Evolutionary conservation across 2,329 filamentous ascomycete genomes (phyloP).

Genomic region (Aureobasidium sp.): DNA sequence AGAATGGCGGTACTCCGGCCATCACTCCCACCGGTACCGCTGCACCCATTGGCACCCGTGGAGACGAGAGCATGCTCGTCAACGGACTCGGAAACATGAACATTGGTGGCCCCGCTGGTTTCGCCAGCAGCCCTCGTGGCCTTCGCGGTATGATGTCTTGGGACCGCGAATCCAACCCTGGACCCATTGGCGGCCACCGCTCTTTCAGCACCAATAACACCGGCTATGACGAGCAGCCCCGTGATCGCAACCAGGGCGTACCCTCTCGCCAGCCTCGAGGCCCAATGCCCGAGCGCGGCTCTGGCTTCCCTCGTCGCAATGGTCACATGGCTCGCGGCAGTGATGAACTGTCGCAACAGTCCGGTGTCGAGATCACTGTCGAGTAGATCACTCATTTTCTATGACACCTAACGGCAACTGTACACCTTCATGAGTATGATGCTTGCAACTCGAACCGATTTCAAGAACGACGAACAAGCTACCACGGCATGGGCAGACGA

Average conservation of each 20-base stretch:
- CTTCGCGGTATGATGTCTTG: slow-evolving; percentile 56
- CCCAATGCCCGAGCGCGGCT: slow-evolving; percentile 52
- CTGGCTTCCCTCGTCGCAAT: slow-evolving; percentile 53
- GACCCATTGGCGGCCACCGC: slow-evolving; percentile 58
- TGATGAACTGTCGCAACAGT: slow-evolving; percentile 55
- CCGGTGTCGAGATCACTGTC: slow-evolving; percentile 56
- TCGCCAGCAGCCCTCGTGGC: slow-evolving; percentile 50
- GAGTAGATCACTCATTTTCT: slow-evolving; percentile 38
- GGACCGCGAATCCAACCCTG: slow-evolving; percentile 50
- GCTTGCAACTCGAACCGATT: slow-evolving; percentile 16
- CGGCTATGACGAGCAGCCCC: slow-evolving; percentile 50
- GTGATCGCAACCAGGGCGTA: slow-evolving; percentile 40
- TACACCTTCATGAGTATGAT: slow-evolving; percentile 16
- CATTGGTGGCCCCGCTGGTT: slow-evolving; percentile 41
- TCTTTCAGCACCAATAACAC: slow-evolving; percentile 53
- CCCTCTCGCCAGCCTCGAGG: slow-evolving; percentile 57
- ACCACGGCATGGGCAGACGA: slow-evolving; percentile 16
- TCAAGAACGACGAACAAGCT: slow-evolving; percentile 12
- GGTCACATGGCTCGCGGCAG: slow-evolving; percentile 56
- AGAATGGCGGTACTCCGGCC: slow-evolving; percentile 57
- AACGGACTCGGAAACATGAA: slow-evolving; percentile 57
- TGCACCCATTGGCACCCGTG: slow-evolving; percentile 52
- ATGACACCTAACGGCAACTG: slow-evolving; percentile 15
- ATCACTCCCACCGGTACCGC: slow-evolving; percentile 60
- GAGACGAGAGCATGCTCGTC: slow-evolving; percentile 54